Evolutionary conservation across 2,329 filamentous ascomycete genomes (phyloP).

Genomic region (Apiospora malaysiana): DNA sequence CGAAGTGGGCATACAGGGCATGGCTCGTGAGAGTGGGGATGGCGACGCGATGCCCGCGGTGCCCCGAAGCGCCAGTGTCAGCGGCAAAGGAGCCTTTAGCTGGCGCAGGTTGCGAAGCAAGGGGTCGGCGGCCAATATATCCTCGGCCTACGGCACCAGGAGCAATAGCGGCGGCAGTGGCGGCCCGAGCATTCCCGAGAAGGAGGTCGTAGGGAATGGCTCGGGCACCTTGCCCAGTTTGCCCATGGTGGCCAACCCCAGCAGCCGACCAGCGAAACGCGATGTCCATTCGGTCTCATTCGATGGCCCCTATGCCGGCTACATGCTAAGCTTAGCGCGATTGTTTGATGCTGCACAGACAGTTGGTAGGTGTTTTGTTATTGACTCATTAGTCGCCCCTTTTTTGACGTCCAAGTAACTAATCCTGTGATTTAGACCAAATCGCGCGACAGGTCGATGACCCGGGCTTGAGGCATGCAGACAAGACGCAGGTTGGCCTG

Average conservation of each 20-base stretch:
- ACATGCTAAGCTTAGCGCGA: constrained; percentile 88
- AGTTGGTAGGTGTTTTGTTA: constrained; percentile 70
- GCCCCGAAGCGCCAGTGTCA: constrained; percentile 64
- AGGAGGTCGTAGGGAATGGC: constrained; percentile 61
- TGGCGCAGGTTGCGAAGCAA: constrained; percentile 92
- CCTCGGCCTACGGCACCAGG: constrained; percentile 56
- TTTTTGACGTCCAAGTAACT: constrained; percentile 27
- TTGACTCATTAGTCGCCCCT: not conserved
- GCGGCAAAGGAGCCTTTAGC: constrained; percentile 80
- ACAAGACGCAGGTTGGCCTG: constrained; percentile 92
- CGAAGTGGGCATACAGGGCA: constrained; percentile 83
- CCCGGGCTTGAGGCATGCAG: constrained; percentile 87
- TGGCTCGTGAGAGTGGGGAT: constrained; percentile 51
- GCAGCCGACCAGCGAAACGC: constrained; percentile 72
- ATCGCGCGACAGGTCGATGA: constrained; percentile 96
- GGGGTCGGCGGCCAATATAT: constrained; percentile 73
- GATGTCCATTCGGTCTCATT: constrained; percentile 74
- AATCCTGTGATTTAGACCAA: constrained; percentile 68
- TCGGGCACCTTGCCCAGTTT: constrained; percentile 72
- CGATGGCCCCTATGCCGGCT: constrained; percentile 82
- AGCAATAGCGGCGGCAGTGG: constrained; percentile 42
- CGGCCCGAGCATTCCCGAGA: constrained; percentile 41
- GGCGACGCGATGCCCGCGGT: constrained; percentile 42
- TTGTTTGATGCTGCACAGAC: constrained; percentile 93
- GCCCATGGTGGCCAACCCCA: constrained; percentile 74